Base-by-base conservation (phyloP, 2,329 filamentous ascomycete genomes). In the Arthrobotrys sinensis region DNA sequence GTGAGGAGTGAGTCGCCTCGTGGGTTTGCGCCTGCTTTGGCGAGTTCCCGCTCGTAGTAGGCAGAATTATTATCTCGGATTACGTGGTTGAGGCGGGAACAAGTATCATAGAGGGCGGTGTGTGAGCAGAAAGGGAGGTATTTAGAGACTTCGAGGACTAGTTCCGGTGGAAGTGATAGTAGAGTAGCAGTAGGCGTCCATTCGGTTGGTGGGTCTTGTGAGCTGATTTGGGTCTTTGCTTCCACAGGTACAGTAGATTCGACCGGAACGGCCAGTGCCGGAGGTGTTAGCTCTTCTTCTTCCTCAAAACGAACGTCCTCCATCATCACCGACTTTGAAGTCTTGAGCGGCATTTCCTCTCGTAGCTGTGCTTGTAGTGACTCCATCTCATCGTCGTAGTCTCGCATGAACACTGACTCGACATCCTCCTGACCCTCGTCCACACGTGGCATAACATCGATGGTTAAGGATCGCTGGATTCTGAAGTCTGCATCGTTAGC, bases 361-460 rank as follows among this genome's bases (percentile, higher is more conserved):
- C 69, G 45, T n/a, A 73, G 69, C 57, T 79, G 69, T 43, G 76
- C 76, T 16, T 75, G 76, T 19, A 73, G 43, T 2, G 63, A 19
- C n/a, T 73, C 76, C 70, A 73, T 75, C 40, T 79, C 76, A 28
- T 79, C 76, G 21, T 79, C 76, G n/a, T 75, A 75, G 38, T 73
- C 76, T 46, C 64, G 66, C 75, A 75, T 79, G 50, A 60, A 69
- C 28, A 79, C 68, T 32, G 76, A 73, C 57, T 79, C 76, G 19
- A 73, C 76, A 16, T 75, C 76, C 40, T 79, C 69, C 40, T 65
- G 76, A 28, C 52, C 55, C 38, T 73, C 68, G 70, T 79, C 76
- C 45, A 75, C 38, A 6, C 64, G 64, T 60, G 68, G 76, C 65
- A 79, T 69, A 75, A 70, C 70, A 75, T 79, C 69, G 62, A 75